Conservation (phyloP, 805 yeast species). For the Hanseniaspora hatyaiensis region DNA sequence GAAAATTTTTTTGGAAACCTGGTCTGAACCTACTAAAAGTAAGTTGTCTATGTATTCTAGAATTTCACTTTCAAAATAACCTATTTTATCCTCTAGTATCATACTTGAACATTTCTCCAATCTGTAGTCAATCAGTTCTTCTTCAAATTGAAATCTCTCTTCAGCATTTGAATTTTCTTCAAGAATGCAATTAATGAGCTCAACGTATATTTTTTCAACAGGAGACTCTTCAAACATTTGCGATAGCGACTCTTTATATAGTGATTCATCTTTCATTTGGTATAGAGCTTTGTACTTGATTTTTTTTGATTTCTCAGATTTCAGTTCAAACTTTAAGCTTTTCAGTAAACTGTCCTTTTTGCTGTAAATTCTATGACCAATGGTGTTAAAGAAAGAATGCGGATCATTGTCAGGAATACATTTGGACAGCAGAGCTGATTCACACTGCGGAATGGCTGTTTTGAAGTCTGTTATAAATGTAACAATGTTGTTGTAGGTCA, state of each 20-base stretch:
- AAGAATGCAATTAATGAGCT: conserved; percentile 41
- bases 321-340: conserved; percentile 34
- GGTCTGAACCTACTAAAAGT: conserved; percentile 45
- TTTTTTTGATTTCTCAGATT: conserved; percentile 34
- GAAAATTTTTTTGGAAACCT: conserved; percentile 60
- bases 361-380: conserved; percentile 38
- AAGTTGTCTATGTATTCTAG: conserved; percentile 55
- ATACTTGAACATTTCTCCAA: conserved; percentile 42
- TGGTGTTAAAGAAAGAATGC: conserved; percentile 35
- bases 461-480: conserved; percentile 38
- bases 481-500: neutral
- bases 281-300: conserved; percentile 30
- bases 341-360: conserved; percentile 37
- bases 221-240: conserved; percentile 39
- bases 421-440: conserved; percentile 39
- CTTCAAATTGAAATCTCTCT: conserved; percentile 48
- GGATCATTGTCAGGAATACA: conserved; percentile 44
- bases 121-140: conserved; percentile 45
- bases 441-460: conserved; percentile 30
- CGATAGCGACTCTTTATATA: conserved; percentile 38
- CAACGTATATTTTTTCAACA: conserved; percentile 43
- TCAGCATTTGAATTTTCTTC: conserved; percentile 57
- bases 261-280: conserved; percentile 38
- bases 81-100: conserved; percentile 36
- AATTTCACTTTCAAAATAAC: conserved; percentile 33